phyloP scores from a whole-genome alignment of 257 asterid species.

The Forsythia viridissima region DNA sequence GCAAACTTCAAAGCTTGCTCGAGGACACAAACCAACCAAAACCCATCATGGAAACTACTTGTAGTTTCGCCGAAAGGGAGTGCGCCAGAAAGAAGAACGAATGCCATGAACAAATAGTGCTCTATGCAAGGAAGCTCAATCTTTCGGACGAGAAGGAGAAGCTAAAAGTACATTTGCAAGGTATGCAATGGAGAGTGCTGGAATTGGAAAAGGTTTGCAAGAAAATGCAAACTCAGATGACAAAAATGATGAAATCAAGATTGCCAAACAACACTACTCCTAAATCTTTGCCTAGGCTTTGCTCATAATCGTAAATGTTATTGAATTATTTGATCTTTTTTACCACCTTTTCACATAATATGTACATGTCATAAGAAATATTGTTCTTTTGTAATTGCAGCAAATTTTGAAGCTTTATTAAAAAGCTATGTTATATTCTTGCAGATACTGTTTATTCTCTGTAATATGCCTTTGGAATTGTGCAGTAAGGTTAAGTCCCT shows the following conservation, averaged over 20 bases:
- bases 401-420: neutral
- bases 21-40: conserved; percentile 36
- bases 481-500: conserved; percentile 24
- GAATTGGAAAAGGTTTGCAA: conserved; percentile 74
- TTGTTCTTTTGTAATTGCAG: conserved; percentile 5
- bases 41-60: conserved; percentile 18
- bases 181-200: conserved; percentile 85
- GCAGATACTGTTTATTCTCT: conserved; percentile 26
- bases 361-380: conserved; percentile 37
- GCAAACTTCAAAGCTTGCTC: conserved; percentile 66
- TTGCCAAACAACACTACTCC: conserved; percentile 43
- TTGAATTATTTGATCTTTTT: neutral
- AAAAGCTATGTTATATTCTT: conserved; percentile 8
- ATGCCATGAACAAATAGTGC: conserved; percentile 56
- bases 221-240: conserved; percentile 77
- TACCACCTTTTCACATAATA: conserved; percentile 12
- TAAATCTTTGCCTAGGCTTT: conserved; percentile 65
- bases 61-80: conserved; percentile 22
- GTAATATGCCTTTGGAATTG: conserved; percentile 12
- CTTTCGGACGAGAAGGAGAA: conserved; percentile 63
- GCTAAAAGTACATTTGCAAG: conserved; percentile 67
- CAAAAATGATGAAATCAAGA: conserved; percentile 72
- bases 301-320: conserved; percentile 49
- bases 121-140: conserved; percentile 61
- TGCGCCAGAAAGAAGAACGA: conserved; percentile 26